phyloP scores from a whole-genome alignment of 1,284 basidiomycete genomes.

The Trichosporon coremiiforme region DNA sequence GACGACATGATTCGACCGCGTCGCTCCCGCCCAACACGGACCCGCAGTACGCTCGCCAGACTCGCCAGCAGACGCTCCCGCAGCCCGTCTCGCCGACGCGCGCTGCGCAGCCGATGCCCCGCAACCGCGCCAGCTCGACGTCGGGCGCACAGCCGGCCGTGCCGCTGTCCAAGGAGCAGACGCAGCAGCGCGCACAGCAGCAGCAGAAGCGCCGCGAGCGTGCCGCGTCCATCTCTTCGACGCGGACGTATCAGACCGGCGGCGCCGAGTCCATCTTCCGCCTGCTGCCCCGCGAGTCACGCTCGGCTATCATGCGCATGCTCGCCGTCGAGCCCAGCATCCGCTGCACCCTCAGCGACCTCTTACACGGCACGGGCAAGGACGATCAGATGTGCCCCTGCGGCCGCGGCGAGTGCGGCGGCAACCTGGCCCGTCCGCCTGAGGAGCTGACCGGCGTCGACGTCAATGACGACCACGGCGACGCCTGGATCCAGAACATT shows the following conservation, averaged over 20 bases:
- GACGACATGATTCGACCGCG: slow-evolving; percentile 70
- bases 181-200: slow-evolving; percentile 37
- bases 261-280: slow-evolving; percentile 97
- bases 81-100: slow-evolving; percentile 6
- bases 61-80: slow-evolving; percentile 34
- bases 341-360: slow-evolving; percentile 90
- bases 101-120: slow-evolving; percentile 1
- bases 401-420: slow-evolving; percentile 59
- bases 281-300: slow-evolving; percentile 88
- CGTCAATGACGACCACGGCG: slow-evolving; percentile 54
- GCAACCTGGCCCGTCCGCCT: slow-evolving; percentile 55
- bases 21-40: slow-evolving; percentile 55
- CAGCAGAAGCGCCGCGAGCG: slow-evolving; percentile 48
- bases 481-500: slow-evolving; percentile 70
- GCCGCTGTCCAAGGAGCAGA: slow-evolving; percentile 6
- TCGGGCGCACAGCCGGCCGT: slow-evolving; percentile 4
- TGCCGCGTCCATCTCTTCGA: slow-evolving; percentile 50
- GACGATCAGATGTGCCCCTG: slow-evolving; percentile 79
- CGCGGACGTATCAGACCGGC: slow-evolving; percentile 70
- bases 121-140: neutral
- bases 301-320: slow-evolving; percentile 88
- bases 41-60: slow-evolving; percentile 18
- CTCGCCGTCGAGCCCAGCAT: slow-evolving; percentile 83
- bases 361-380: slow-evolving; percentile 76
- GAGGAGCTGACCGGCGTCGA: slow-evolving; percentile 49